Percentiles rank a stretch among this genome's conserved stretches.
Evolutionary conservation across 2,329 filamentous ascomycete species (phyloP).

Genomic region (Colletotrichum musae): DNA sequence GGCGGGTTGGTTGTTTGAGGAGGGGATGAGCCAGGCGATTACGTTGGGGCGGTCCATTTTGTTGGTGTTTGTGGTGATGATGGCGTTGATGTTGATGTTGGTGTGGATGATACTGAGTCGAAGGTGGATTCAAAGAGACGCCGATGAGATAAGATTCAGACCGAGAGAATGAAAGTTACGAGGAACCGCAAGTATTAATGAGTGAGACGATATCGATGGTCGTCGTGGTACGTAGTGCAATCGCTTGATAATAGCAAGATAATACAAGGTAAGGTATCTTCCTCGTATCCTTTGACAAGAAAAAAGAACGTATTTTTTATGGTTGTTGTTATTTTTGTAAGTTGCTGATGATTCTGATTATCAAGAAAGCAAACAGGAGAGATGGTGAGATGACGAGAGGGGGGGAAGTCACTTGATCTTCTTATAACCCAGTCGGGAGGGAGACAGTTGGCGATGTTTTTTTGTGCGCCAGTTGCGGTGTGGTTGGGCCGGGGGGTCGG

Average conservation of each 20-base stretch:
- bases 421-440: conserved; percentile 26
- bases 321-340: conserved; percentile 5
- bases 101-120: neutral
- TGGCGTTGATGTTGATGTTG: neutral
- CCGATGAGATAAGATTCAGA: neutral
- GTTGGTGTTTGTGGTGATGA: conserved; percentile 1
- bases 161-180: neutral
- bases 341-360: conserved; percentile 13
- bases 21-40: conserved; percentile 42
- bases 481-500: neutral
- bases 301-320: conserved; percentile 29
- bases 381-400: neutral
- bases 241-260: neutral
- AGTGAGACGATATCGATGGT: conserved; percentile 13
- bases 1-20: conserved; percentile 39
- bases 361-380: neutral
- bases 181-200: conserved; percentile 2
- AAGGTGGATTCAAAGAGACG: neutral
- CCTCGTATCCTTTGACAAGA: neutral
- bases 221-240: neutral
- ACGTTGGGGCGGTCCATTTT: conserved; percentile 37
- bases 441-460: conserved; percentile 41
- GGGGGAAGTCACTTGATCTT: conserved; percentile 36
- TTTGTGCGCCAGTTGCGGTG: conserved; percentile 31
- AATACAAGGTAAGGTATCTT: neutral